These are phyloP conservation scores for Auriculariales sp. DNA, from an alignment of 768 basidiomycete species.

Conservation along the genomic window DNA sequence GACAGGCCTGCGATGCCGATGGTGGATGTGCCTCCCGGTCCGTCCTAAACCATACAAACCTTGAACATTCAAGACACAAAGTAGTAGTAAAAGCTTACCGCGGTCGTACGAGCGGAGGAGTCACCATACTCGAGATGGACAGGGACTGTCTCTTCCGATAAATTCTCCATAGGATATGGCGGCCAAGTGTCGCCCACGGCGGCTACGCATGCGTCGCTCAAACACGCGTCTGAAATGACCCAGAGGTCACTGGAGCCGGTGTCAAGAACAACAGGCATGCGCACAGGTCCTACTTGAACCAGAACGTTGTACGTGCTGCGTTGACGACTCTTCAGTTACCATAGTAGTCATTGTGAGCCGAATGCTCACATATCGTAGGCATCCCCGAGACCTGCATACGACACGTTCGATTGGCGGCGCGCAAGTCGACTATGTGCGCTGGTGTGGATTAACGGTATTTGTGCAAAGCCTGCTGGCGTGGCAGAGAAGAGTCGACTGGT, in stretches of 20 bases:
- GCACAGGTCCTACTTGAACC: slow-evolving; percentile 36
- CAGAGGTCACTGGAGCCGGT: slow-evolving; percentile 71
- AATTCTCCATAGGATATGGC: too few species aligned
- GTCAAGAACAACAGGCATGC: slow-evolving; percentile 47
- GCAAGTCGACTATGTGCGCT: too few species aligned
- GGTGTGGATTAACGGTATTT: background rate
- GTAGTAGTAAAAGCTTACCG: slow-evolving; percentile 13
- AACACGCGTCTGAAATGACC: slow-evolving; percentile 49
- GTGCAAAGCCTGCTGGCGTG: background rate
- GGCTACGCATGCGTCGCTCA: too few species aligned
- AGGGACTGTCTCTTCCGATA: too few species aligned
- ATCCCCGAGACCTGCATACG: too few species aligned
- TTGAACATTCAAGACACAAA: background rate
- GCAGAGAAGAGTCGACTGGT: slow-evolving; percentile 9
- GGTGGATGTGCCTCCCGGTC: slow-evolving; percentile 44
- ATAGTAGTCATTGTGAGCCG: too few species aligned
- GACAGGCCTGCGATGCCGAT: slow-evolving; percentile 39
- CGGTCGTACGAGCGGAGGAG: slow-evolving; percentile 54
- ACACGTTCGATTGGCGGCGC: too few species aligned
- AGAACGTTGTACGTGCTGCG: slow-evolving; percentile 50
- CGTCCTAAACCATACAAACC: slow-evolving; percentile 15
- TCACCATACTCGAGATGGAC: slow-evolving; percentile 52
- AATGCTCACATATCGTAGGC: too few species aligned
- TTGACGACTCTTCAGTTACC: too few species aligned
- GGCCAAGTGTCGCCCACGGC: too few species aligned